phyloP scores from a whole-genome alignment of 1,284 basidiomycete genomes.

The Agaricales sp. region DNA sequence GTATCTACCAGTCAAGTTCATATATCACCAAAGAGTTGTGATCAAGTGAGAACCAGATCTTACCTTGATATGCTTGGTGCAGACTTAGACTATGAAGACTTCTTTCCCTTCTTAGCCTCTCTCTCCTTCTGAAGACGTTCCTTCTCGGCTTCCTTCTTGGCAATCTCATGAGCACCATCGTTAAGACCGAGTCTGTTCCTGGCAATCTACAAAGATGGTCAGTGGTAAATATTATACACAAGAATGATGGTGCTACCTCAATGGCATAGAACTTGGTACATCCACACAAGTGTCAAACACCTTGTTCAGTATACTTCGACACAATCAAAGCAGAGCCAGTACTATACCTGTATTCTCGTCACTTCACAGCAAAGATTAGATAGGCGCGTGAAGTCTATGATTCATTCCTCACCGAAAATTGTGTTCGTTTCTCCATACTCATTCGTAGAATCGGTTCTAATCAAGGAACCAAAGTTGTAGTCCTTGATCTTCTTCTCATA shows the following conservation, averaged over 20 bases:
- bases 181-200: slow-evolving; percentile 91
- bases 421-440: slow-evolving; percentile 93
- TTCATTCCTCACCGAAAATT: slow-evolving; percentile 68
- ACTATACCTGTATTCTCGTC: slow-evolving; percentile 60
- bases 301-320: not conserved
- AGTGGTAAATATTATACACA: slow-evolving; percentile 2
- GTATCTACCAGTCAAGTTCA: not conserved
- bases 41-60: not conserved
- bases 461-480: slow-evolving; percentile 95
- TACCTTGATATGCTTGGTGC: not conserved
- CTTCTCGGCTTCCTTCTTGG: slow-evolving; percentile 60
- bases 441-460: slow-evolving; percentile 70
- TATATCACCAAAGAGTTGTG: not conserved
- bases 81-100: not conserved
- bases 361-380: slow-evolving; percentile 27
- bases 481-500: slow-evolving; percentile 87
- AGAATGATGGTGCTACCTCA: slow-evolving; percentile 44
- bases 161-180: slow-evolving; percentile 76
- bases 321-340: not conserved
- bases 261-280: slow-evolving; percentile 79
- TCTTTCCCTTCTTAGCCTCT: slow-evolving; percentile 28
- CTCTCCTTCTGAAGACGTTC: slow-evolving; percentile 43
- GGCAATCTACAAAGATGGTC: slow-evolving; percentile 51
- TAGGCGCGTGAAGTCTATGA: slow-evolving; percentile 8
- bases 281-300: not conserved